phyloP scores from a whole-genome alignment of 2,329 filamentous ascomycete genomes.

The Phyllosticta paracitricarpa region DNA sequence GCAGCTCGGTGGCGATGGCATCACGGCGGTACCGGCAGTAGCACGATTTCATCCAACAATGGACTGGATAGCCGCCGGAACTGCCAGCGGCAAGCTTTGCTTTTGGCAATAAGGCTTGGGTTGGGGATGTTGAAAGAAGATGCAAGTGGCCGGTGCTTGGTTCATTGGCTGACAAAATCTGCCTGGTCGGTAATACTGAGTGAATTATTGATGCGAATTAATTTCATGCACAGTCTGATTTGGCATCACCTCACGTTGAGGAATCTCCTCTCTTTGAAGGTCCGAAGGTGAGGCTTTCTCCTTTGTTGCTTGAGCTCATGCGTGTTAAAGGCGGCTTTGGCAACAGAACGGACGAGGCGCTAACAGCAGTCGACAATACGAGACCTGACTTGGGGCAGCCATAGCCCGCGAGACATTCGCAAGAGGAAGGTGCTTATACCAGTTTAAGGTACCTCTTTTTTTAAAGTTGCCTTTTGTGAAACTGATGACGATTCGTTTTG shows the following conservation, averaged over 20 bases:
- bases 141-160: not conserved
- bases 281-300: no score
- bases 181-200: not conserved
- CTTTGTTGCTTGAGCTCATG: no score
- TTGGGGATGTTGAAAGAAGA: not conserved
- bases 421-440: no score
- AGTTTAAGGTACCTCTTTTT: no score
- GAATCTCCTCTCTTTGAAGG: not conserved
- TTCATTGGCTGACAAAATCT: not conserved
- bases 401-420: no score
- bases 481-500: no score
- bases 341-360: no score
- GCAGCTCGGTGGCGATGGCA: constrained; percentile 77
- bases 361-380: no score
- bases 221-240: not conserved
- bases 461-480: no score
- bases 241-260: not conserved
- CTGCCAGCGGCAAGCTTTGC: constrained; percentile 82
- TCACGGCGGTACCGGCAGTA: constrained; percentile 89
- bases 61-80: constrained; percentile 90
- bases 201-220: not conserved
- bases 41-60: constrained; percentile 78
- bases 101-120: constrained; percentile 61
- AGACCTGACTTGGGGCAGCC: no score
- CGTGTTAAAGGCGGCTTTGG: no score